Base-by-base conservation (phyloP, 225 moss, liverwort and hornwort species). In the Asterella californica region DNA sequence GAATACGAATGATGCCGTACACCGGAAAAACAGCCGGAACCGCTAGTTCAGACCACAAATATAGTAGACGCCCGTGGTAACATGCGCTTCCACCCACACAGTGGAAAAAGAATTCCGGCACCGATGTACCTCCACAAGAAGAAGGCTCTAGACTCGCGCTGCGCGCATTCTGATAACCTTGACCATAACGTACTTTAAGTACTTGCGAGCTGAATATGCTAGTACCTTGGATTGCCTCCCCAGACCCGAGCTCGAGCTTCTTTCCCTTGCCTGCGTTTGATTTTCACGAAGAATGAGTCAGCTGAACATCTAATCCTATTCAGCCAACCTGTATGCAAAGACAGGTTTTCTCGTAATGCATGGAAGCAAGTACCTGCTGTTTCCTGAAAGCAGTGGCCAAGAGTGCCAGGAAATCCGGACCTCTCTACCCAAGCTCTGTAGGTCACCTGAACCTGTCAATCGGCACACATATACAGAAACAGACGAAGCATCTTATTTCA, bases 381-480 rank as follows among this genome's bases (percentile, higher is more conserved):
- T 79, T 79, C 79, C 30, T 79, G 68, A 32, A 79, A 67, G 29
- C 66, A 48, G 30, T 27, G 47, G 27, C 79, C 79, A 34, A 79
- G 53, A 34, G 50, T 70, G 21, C 79, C 79, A 9, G 79, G 79
- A 21, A 49, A 27, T 79, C 52, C 79, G 32, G 79, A 50, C 79
- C 69, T 79, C 64, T 79, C 79, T 9, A 34, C 69, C 79, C 79
- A 79, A 53, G 79, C 69, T 69, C 50, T 79, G 79, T 79, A 79
- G 15, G 55, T 54, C 3, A 79, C 79, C 52, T 79, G 79, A 14
- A 52, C 79, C 79, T 79, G 47, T 77, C 37, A 22, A 71, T 48
- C 25, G 24, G 71, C 47, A 25, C 10, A 70, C 0, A 71, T 27
- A 29, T 71, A 48, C 45, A n/a, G 45, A 0, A 7, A 71, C 48